Base-by-base conservation (phyloP, 768 basidiomycete genomes). In the Tephrocybe sp. region DNA sequence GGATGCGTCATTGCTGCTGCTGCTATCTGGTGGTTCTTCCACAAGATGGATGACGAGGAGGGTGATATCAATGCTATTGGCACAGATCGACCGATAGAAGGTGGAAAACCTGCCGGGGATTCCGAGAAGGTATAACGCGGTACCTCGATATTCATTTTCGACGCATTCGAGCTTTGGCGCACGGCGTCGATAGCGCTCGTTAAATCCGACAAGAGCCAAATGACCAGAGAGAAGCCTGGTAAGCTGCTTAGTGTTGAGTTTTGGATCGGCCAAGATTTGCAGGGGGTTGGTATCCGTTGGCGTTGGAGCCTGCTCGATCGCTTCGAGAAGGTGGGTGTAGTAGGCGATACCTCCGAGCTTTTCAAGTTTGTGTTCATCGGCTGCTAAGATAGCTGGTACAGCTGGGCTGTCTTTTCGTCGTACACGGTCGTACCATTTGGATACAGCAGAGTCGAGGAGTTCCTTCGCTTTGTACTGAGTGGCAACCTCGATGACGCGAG, bases 321-420 rank as follows among this genome's bases (percentile, higher is more conserved):
- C 67, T 23, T 64, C 66, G 38, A 71, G 68, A 1, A 73, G 53
- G 41, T 73, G 66, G 7, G 57, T 36, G 49, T 71, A 75, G 55
- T 73, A 74, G 24, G 72, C 67, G 11, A 64, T 53, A 21, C 72
- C 74, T n/a, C 61, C 59, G 7, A 74, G 61, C 6, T 53, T 55
- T 13, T 50, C 22, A 4, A 73, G 53, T 19, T 65, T 60, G 47
- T 68, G 56, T 19, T 51, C 54, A 52, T 74, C 71, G 1, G 69
- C 69, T 8, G 60, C 60, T 22, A 67, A 59, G 42, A 75, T 69
- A 3, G 74, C 72, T 8, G 72, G 69, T 2, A 70, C 65, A 10
- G 68, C 63, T 3, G 72, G 68, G 6, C 65, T 63, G 29, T 60
- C 63, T 43, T 61, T 62, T 33, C 49, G 57, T 27, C 51, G 54